A percentile compares a stretch with the other conserved stretches of the same genome.
These are phyloP conservation scores for Mallotus repandus DNA, from an alignment of 441 rosid species.

Conservation along the genomic window DNA sequence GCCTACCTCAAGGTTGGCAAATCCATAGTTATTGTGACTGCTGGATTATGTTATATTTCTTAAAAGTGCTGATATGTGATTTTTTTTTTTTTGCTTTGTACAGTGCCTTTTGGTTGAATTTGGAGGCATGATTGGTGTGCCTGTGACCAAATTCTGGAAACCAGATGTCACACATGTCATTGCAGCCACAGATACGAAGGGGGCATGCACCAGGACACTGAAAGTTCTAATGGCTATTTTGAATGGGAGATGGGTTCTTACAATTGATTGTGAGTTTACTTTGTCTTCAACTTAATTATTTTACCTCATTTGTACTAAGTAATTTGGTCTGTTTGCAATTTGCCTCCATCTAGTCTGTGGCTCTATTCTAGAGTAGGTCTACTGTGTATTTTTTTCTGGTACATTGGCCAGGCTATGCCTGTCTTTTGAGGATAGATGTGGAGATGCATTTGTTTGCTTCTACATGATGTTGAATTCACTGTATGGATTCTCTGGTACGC, in stretches of 20 bases:
- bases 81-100: conserved; percentile 7
- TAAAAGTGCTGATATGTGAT: conserved; percentile 11
- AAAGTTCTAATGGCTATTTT: conserved; percentile 88
- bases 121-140: conserved; percentile 49
- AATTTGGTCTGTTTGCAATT: neutral
- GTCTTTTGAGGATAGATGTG: neutral
- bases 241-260: conserved; percentile 79
- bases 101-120: conserved; percentile 62
- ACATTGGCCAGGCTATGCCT: neutral
- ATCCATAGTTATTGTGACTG: too few relatives aligned
- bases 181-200: conserved; percentile 64
- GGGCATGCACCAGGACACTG: conserved; percentile 77
- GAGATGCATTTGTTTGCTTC: neutral
- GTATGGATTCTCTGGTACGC: too few relatives aligned
- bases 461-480: neutral
- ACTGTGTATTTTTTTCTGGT: neutral
- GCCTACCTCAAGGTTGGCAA: neutral
- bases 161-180: conserved; percentile 81
- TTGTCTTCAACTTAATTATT: neutral
- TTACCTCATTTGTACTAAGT: neutral
- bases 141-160: conserved; percentile 67
- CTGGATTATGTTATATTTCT: neutral
- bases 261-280: conserved; percentile 60
- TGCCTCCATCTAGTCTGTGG: neutral
- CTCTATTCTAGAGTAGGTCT: neutral